These are phyloP conservation scores for Arthrobotrys sphaeroides DNA, from an alignment of 2,329 filamentous ascomycete genomes.

Conservation along the genomic window DNA sequence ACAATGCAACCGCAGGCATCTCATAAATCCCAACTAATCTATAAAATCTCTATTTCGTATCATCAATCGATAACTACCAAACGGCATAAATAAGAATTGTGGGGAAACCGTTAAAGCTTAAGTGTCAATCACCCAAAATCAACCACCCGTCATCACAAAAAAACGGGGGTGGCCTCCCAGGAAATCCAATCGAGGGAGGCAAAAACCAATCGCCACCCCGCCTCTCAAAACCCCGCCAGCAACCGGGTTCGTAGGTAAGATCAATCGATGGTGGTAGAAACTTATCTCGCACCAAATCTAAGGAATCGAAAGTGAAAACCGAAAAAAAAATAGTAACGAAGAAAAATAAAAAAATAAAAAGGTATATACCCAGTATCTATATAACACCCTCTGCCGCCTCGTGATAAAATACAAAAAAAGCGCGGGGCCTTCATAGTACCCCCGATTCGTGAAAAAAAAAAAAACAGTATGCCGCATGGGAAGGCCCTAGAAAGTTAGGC, in stretches of 20 bases:
- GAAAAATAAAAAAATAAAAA: background rate
- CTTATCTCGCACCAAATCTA: background rate
- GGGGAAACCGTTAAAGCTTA: too few species aligned
- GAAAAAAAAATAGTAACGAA: background rate
- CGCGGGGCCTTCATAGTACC: background rate
- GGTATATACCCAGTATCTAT: background rate
- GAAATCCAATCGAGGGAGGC: conserved; percentile 3
- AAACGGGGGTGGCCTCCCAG: too few species aligned
- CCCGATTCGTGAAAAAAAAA: background rate
- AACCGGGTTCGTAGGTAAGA: background rate
- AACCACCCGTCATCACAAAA: too few species aligned
- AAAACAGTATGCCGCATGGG: background rate
- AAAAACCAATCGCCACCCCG: conserved; percentile 16
- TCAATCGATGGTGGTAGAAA: too few species aligned
- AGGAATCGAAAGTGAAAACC: background rate
- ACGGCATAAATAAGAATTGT: too few species aligned
- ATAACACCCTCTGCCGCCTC: background rate
- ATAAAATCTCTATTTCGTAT: too few species aligned
- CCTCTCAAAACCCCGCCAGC: background rate
- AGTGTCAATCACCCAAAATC: too few species aligned
- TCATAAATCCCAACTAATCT: too few species aligned
- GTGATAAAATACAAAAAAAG: background rate
- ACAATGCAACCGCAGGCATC: too few species aligned
- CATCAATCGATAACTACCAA: too few species aligned
- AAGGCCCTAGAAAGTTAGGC: too few species aligned